Conservation (phyloP, 2,329 filamentous ascomycete species). For the Colletotrichum sidae region DNA sequence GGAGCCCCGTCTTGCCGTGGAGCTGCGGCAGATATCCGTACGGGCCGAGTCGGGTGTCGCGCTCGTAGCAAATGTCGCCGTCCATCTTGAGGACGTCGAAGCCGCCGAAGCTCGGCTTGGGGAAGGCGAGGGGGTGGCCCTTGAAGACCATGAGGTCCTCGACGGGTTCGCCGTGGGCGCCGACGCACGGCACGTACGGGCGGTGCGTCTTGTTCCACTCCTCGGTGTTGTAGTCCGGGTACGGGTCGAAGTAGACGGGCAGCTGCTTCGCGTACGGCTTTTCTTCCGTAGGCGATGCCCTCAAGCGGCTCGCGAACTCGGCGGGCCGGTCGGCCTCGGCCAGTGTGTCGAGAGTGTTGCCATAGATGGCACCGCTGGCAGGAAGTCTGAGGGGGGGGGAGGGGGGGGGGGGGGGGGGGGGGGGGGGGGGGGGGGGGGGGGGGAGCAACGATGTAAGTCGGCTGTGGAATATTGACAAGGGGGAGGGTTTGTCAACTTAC, state of each 20-base stretch:
- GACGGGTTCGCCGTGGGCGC: conserved; percentile 68
- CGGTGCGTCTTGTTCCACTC: conserved; percentile 68
- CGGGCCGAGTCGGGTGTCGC: conserved; percentile 75
- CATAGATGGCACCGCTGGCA: conserved; percentile 65
- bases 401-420: conserved; percentile 1
- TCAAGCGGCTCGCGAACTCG: conserved; percentile 41
- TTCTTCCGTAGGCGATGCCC: conserved; percentile 37
- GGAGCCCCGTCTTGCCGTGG: conserved; percentile 55
- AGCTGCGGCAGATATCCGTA: conserved; percentile 68
- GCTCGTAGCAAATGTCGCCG: conserved; percentile 73
- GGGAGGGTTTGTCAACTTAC: conserved; percentile 46
- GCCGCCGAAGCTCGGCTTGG: conserved; percentile 71
- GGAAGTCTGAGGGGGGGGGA: conserved; percentile 49
- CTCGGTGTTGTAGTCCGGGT: conserved; percentile 75
- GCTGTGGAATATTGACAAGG: conserved; percentile 21
- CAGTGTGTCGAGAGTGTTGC: conserved; percentile 64
- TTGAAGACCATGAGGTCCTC: conserved; percentile 75
- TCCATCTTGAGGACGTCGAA: conserved; percentile 71
- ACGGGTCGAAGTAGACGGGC: conserved; percentile 74
- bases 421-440: conserved; percentile 2
- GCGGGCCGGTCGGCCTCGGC: conserved; percentile 52
- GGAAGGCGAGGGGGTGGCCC: conserved; percentile 68
- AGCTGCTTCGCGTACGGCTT: conserved; percentile 52
- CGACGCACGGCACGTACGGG: conserved; percentile 74
- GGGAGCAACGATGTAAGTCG: conserved; percentile 14